Base-by-base conservation (phyloP, 768 basidiomycete genomes). In the Hygrocybe coccinea region DNA sequence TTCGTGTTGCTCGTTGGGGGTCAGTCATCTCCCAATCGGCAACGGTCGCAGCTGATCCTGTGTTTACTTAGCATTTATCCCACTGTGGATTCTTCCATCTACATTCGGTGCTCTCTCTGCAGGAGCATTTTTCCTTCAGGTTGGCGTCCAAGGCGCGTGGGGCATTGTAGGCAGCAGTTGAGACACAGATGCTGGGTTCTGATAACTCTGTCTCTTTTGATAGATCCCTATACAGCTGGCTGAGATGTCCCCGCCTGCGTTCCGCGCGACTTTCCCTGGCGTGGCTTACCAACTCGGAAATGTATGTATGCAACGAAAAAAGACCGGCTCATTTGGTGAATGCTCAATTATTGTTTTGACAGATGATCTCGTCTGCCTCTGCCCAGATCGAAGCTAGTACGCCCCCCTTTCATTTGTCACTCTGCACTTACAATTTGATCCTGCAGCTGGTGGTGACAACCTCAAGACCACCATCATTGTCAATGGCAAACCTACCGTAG, bases 111-210 rank as follows among this genome's bases (percentile, higher is more conserved):
- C 74, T 1, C 84, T 97, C 8, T 65, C 89, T 0, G 90, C 89
- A 0, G 91, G 91, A 8, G 92, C 91, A 1, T 95, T 95, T 72
- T 91, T 81, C 61, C 74, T 92, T 14, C 91, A 94, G 64, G 82
- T 90, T 60, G 90, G 89, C 50, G 89, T 95, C 0, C 93, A 95
- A 67, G 91, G 91, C 1, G 91, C 90, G 36, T 92, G 89, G 89
- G 90, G 90, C 62, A 85, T 91, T 10, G 88, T 91, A 64, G 60
- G 86, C 67, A 61, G 73, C 80, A 39, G 71, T 71, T 19, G n/a
- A 33, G 19, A 35, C 44, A 10, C 36, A 9, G 8, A 7, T n/a
- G 15, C 19, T 33, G 21, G 17, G 17, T 29, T 65, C 65, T 46
- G 33, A 15, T 78, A 55, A 77, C 76, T 1, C 80, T 76, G 4